Base-by-base conservation (phyloP, 352 stramenopile species). In the Phytopythium cucurbitacearum region DNA sequence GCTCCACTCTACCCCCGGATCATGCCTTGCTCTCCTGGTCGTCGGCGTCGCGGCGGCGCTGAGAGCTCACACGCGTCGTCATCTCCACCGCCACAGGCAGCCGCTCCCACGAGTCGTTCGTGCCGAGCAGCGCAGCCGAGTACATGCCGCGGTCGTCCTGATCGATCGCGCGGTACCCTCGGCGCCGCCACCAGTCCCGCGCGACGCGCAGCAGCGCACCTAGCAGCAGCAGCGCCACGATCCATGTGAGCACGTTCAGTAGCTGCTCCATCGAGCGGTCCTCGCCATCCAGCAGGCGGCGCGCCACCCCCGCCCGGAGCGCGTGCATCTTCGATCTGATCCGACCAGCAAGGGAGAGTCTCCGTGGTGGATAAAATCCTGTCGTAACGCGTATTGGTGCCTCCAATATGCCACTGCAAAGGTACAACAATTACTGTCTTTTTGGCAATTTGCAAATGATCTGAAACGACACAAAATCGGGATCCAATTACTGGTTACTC, bases 51-150 rank as follows among this genome's bases (percentile, higher is more conserved):
- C 21, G 21, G 21, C 21, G 21, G 21, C 21, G 21, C 21, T 28
- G 21, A 28, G 21, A 28, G 21, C 21, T 28, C 21, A 28, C 21
- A 28, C 21, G 21, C 21, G 21, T 28, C 21, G 21, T 28, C 21
- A 28, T 28, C 21, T 28, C 21, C 21, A 28, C 21, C 10, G 41
- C 39, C 36, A 63, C 45, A 7, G 49, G 50, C 42, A 83, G 58
- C 16, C 62, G 73, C 39, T 89, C 80, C 70, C 71, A 87, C 56
- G 82, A 93, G 53, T 93, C 80, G 16, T 80, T 82, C 12, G 80
- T 69, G 28, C 62, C 62, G 51, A 79, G 67, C 33, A 93, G 74
- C 56, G 74, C 55, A 13, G 71, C 65, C 43, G 76, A 85, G 61
- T 81, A 91, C 59, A 93, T 74, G 43, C 44, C 61, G 47, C 69